Evolutionary conservation across 2,329 filamentous ascomycete genomes (phyloP).

Genomic region (Shiraia sp.): DNA sequence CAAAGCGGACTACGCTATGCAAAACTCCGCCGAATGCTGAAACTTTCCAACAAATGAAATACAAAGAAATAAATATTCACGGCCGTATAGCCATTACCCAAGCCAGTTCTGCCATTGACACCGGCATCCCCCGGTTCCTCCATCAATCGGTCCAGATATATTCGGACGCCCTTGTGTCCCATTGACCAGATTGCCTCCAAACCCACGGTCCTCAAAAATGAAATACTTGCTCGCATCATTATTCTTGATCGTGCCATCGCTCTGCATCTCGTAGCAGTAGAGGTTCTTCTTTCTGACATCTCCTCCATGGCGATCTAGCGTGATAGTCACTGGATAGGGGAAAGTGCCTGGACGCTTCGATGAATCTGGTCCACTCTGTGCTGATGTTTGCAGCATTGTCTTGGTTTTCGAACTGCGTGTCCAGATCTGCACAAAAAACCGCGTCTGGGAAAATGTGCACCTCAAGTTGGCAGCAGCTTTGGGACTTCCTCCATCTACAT

Average conservation of each 20-base stretch:
- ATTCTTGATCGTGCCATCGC: slow-evolving; percentile 48
- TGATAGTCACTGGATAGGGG: slow-evolving; percentile 64
- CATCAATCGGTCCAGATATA: slow-evolving; percentile 56
- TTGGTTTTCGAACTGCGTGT: slow-evolving; percentile 52
- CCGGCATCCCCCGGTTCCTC: slow-evolving; percentile 62
- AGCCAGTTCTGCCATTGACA: slow-evolving; percentile 64
- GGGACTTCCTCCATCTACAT: slow-evolving; percentile 55
- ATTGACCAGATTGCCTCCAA: slow-evolving; percentile 58
- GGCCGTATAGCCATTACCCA: slow-evolving; percentile 2
- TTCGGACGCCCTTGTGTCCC: slow-evolving; percentile 50
- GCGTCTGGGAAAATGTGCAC: slow-evolving; percentile 65
- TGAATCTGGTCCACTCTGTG: slow-evolving; percentile 43
- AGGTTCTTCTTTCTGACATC: slow-evolving; percentile 57
- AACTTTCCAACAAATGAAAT: slow-evolving; percentile 10
- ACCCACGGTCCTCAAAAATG: slow-evolving; percentile 56
- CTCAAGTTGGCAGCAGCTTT: slow-evolving; percentile 52
- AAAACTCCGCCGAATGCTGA: slow-evolving; percentile 18
- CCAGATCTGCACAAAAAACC: slow-evolving; percentile 66
- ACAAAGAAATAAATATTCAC: neutral
- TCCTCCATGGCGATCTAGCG: slow-evolving; percentile 64
- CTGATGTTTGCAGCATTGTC: slow-evolving; percentile 33
- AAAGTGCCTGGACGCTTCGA: slow-evolving; percentile 61
- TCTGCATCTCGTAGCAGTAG: slow-evolving; percentile 63
- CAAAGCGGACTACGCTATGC: too few relatives aligned
- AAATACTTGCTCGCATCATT: slow-evolving; percentile 48